Conservation (phyloP, 257 asterid genomes). For the Osmanthus fragrans region DNA sequence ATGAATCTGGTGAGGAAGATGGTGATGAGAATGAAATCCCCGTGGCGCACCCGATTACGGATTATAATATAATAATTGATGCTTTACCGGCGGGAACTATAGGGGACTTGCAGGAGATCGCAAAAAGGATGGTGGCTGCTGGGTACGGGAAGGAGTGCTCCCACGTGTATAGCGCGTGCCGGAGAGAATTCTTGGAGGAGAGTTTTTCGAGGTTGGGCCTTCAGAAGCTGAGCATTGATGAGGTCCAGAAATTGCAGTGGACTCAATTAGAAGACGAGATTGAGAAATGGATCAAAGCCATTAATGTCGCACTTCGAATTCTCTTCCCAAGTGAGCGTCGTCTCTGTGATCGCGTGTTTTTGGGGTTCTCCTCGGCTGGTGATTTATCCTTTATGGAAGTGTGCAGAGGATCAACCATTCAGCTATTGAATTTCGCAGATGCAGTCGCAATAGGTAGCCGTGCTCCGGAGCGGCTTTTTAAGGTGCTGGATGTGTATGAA, state of each 20-base stretch:
- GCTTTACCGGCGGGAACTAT: slow-evolving; percentile 78
- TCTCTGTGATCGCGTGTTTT: slow-evolving; percentile 78
- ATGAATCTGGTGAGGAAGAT: slow-evolving; percentile 54
- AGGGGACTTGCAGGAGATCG: slow-evolving; percentile 75
- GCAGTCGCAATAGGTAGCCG: slow-evolving; percentile 90
- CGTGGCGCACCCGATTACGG: slow-evolving; percentile 76
- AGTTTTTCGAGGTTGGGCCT: slow-evolving; percentile 83
- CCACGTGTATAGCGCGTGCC: slow-evolving; percentile 76
- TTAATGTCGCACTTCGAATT: slow-evolving; percentile 69
- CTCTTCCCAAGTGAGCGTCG: slow-evolving; percentile 93
- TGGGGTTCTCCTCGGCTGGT: slow-evolving; percentile 61
- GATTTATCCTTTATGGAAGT: slow-evolving; percentile 97
- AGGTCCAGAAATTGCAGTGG: slow-evolving; percentile 92
- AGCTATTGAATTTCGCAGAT: slow-evolving; percentile 85
- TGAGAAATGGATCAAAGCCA: slow-evolving; percentile 87
- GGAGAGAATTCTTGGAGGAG: slow-evolving; percentile 91
- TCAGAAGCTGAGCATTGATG: slow-evolving; percentile 83
- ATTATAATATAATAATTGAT: slow-evolving; percentile 76
- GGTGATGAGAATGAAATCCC: slow-evolving; percentile 63
- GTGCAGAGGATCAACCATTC: slow-evolving; percentile 79
- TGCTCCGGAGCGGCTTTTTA: slow-evolving; percentile 91
- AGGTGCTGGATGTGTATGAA: slow-evolving; percentile 87
- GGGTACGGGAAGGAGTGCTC: slow-evolving; percentile 88
- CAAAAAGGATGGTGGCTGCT: slow-evolving; percentile 91
- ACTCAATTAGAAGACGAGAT: slow-evolving; percentile 82